phyloP scores from a whole-genome alignment of 1,139 yeast species.

The Saccharomyces uvarum region DNA sequence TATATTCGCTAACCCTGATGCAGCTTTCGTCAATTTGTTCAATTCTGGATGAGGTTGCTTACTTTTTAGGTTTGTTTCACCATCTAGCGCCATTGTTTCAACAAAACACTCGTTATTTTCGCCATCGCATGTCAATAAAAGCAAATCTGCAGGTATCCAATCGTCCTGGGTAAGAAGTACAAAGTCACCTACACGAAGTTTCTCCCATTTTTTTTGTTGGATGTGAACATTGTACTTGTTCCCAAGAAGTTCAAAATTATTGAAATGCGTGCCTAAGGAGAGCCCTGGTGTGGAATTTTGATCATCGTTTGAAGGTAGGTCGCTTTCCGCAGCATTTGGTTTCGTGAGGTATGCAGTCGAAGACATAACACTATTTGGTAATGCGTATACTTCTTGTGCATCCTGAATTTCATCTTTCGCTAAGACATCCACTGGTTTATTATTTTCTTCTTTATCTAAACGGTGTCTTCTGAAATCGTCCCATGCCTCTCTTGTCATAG shows the following conservation, averaged over 20 bases:
- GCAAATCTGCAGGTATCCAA: conserved; percentile 87
- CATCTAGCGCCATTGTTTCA: conserved; percentile 96
- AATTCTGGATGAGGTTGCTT: conserved; percentile 60
- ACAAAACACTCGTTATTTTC: conserved; percentile 69
- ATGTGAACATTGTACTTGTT: conserved; percentile 26
- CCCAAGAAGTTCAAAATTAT: conserved; percentile 23
- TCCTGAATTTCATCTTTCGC: conserved; percentile 11
- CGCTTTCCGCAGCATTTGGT: background rate
- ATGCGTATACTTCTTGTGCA: conserved; percentile 1
- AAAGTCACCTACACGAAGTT: conserved; percentile 78
- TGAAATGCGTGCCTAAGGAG: conserved; percentile 14
- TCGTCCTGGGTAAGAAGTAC: conserved; percentile 68
- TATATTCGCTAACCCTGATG: conserved; percentile 44
- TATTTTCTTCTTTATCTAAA: conserved; percentile 80
- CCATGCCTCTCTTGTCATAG: conserved; percentile 86
- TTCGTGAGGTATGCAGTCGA: conserved; percentile 3
- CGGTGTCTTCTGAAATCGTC: conserved; percentile 87
- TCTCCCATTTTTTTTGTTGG: conserved; percentile 53
- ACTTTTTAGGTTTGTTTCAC: conserved; percentile 85
- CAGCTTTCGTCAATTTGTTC: conserved; percentile 42
- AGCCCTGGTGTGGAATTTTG: background rate
- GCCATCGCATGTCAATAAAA: conserved; percentile 60
- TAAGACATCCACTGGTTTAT: conserved; percentile 40
- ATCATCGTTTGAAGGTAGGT: background rate
- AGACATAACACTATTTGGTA: conserved; percentile 1